Evolutionary conservation across 1,284 basidiomycete genomes (phyloP).

Genomic region (Leccinum fallax): DNA sequence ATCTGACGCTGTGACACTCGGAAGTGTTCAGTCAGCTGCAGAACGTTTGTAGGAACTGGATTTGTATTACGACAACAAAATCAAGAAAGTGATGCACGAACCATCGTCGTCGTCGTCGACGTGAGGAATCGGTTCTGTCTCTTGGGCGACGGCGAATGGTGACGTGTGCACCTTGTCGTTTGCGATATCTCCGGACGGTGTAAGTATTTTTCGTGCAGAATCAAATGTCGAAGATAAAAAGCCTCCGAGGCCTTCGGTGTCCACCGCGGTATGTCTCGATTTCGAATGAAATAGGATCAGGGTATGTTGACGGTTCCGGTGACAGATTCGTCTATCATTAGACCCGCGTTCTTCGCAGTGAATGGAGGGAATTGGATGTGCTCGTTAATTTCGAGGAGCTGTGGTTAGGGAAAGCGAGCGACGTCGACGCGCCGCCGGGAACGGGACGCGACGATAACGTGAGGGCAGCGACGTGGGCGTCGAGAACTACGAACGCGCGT

Average conservation of each 20-base stretch:
- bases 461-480: too few species aligned
- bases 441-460: too few species aligned
- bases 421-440: too few species aligned
- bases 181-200: constrained; percentile 64
- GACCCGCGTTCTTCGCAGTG: constrained; percentile 46
- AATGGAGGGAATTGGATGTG: constrained; percentile 83
- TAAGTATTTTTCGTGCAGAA: constrained; percentile 94
- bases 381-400: constrained; percentile 86
- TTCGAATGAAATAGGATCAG: constrained; percentile 91
- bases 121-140: neutral
- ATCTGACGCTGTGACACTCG: constrained; percentile 76
- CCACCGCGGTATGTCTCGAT: constrained; percentile 70
- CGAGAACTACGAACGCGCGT: too few species aligned
- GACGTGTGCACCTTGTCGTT: constrained; percentile 53
- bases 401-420: constrained; percentile 81
- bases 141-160: neutral
- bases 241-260: constrained; percentile 37
- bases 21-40: constrained; percentile 66
- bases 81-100: constrained; percentile 73
- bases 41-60: constrained; percentile 74
- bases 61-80: constrained; percentile 91
- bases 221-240: constrained; percentile 81
- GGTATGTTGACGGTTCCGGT: constrained; percentile 41
- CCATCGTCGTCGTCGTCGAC: constrained; percentile 44
- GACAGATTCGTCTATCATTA: too few species aligned